Evolutionary conservation across 108 stramenopile species (phyloP).

Genomic region (Cyclotella cryptica): DNA sequence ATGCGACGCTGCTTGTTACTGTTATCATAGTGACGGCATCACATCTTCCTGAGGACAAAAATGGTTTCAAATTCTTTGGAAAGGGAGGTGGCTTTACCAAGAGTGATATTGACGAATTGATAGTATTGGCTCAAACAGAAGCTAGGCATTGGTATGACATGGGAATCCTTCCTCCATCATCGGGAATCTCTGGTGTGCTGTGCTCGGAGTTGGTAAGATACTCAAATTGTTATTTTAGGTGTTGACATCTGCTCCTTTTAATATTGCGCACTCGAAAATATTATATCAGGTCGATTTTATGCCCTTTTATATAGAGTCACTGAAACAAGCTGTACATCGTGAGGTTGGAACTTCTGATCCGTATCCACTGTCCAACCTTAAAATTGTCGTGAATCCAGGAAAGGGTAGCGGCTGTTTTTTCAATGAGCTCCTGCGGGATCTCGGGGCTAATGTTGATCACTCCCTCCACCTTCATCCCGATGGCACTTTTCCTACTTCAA

Average conservation of each 20-base stretch:
- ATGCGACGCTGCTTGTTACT: neutral
- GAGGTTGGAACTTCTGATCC: constrained; percentile 39
- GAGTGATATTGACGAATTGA: constrained; percentile 48
- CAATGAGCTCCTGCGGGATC: constrained; percentile 58
- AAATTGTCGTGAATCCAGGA: constrained; percentile 81
- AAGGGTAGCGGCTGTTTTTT: constrained; percentile 86
- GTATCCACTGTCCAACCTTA: constrained; percentile 64
- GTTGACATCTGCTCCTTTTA: neutral
- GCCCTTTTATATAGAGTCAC: constrained; percentile 60
- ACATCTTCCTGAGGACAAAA: constrained; percentile 82
- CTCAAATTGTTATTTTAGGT: neutral
- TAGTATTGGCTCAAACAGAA: constrained; percentile 49
- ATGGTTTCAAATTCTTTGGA: constrained; percentile 86
- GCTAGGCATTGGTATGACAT: constrained; percentile 57
- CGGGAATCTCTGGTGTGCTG: constrained; percentile 62
- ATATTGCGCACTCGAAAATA: neutral
- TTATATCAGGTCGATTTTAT: constrained; percentile 66
- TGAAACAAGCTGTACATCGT: constrained; percentile 57
- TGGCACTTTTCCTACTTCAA: constrained; percentile 59
- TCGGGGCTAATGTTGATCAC: constrained; percentile 75
- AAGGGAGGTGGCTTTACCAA: constrained; percentile 52
- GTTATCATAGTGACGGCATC: constrained; percentile 67
- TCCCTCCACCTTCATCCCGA: constrained; percentile 65
- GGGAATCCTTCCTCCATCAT: constrained; percentile 75
- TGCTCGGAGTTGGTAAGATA: constrained; percentile 56